Conservation (phyloP, 148 eudicot genomes). For the Vaccinium darrowii region DNA sequence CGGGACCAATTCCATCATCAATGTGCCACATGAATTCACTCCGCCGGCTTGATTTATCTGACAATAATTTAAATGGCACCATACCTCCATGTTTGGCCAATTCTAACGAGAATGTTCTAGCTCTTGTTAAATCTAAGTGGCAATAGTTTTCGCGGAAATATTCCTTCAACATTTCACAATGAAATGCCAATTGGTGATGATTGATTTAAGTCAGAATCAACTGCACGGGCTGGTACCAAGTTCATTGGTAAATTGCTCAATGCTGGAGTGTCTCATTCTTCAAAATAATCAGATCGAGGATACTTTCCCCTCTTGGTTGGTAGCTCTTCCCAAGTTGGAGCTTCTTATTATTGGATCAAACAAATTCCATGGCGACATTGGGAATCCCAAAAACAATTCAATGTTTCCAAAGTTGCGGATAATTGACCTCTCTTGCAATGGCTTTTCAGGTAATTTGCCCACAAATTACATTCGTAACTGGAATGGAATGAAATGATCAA, state of each 20-base stretch:
- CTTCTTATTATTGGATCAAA: too few species aligned
- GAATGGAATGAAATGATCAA: too few species aligned
- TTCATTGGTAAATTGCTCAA: conserved; percentile 20
- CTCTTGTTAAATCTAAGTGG: conserved; percentile 21
- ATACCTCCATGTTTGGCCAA: conserved; percentile 29
- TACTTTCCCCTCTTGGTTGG: too few species aligned
- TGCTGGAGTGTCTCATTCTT: background rate
- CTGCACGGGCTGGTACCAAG: conserved; percentile 22
- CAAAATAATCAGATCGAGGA: too few species aligned
- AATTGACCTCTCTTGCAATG: too few species aligned
- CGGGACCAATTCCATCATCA: background rate
- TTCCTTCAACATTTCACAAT: conserved; percentile 6
- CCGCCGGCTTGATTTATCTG: background rate
- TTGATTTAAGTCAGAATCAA: conserved; percentile 27
- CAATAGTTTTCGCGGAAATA: background rate
- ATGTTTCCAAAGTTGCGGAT: too few species aligned
- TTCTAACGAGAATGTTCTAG: conserved; percentile 9
- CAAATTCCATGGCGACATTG: too few species aligned
- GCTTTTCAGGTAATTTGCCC: too few species aligned
- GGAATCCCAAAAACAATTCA: too few species aligned
- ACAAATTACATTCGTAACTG: too few species aligned
- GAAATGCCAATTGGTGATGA: conserved; percentile 13
- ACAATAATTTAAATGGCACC: background rate
- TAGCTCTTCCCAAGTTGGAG: too few species aligned
- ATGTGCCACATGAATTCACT: background rate